These are phyloP conservation scores for Flaveria linearis DNA, from an alignment of 129 eudicot genomes.

Conservation along the genomic window DNA sequence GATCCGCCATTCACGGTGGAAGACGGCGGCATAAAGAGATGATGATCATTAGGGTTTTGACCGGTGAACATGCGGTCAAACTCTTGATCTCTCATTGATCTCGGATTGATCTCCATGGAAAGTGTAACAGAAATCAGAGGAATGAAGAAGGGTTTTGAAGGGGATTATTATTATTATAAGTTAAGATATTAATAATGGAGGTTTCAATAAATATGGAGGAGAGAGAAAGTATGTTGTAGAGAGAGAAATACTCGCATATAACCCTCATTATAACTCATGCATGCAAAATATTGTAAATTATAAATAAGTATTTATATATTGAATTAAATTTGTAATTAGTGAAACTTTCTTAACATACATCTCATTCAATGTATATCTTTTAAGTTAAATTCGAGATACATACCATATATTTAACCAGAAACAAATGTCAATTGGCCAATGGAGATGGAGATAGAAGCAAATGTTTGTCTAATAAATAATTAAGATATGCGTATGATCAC, in stretches of 20 bases:
- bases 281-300: constrained; percentile 18
- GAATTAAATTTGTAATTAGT: constrained; percentile 27
- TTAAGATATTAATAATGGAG: constrained; percentile 25
- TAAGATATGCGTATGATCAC: not conserved
- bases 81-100: constrained; percentile 11
- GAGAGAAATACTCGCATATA: not conserved
- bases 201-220: not conserved
- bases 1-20: constrained; percentile 10
- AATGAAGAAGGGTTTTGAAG: constrained; percentile 27
- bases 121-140: constrained; percentile 38
- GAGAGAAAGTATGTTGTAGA: constrained; percentile 11
- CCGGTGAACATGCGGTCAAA: constrained; percentile 31
- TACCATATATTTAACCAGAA: not conserved
- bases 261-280: constrained; percentile 24
- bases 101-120: constrained; percentile 29
- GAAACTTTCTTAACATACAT: constrained; percentile 35
- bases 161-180: constrained; percentile 1
- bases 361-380: constrained; percentile 32
- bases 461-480: not conserved
- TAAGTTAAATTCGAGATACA: constrained; percentile 19
- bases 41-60: constrained; percentile 36
- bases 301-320: not conserved
- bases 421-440: not conserved
- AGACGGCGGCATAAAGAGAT: constrained; percentile 21
- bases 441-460: constrained; percentile 1